Base-by-base conservation (phyloP, 2,329 filamentous ascomycete genomes). In the Albophoma yamanashiensis region DNA sequence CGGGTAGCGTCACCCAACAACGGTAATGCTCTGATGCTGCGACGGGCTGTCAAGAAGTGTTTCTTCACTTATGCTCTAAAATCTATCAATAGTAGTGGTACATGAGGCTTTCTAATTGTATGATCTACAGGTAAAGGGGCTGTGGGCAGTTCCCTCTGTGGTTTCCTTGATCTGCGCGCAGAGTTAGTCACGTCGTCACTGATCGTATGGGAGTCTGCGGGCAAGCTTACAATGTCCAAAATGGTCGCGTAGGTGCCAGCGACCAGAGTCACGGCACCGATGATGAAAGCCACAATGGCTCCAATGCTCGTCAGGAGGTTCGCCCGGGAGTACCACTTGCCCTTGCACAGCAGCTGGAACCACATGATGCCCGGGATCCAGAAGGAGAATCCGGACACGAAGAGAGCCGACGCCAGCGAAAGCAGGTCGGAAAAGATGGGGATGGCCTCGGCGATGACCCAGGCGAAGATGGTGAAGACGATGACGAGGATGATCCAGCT, bases 391-490 rank as follows among this genome's bases (percentile, higher is more conserved):
- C 64, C 64, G 12, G 78, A 80, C 65, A 80, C 72, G 67, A 81
- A 80, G 36, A 81, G 74, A 9, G 77, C 74, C 11, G 78, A 79
- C 53, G 69, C 74, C 66, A 81, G 77, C 59, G 77, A 75, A n/a
- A 91, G 74, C 56, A 91, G 74, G 55, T 87, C 78, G 62, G 82
- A 83, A 75, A 91, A 92, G 68, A 86, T 85, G 2, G 89, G 89
- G 55, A 91, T 87, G 0, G 86, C 82, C 66, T 88, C 83, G 20
- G 88, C 87, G 62, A 91, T 85, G 64, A 91, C 70, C 81, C 85
- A 91, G 2, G 85, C 84, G 22, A 87, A 57, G 20, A 87, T 53
- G 76, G 87, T 91, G 42, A 86, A 70, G 47, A 68, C 63, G 1
- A 78, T 71, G 40, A 84, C 81, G 36, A 91, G 82, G 4, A 63